Evolutionary conservation across 2,329 filamentous ascomycete species (phyloP).

Genomic region (Eutypella sp.): DNA sequence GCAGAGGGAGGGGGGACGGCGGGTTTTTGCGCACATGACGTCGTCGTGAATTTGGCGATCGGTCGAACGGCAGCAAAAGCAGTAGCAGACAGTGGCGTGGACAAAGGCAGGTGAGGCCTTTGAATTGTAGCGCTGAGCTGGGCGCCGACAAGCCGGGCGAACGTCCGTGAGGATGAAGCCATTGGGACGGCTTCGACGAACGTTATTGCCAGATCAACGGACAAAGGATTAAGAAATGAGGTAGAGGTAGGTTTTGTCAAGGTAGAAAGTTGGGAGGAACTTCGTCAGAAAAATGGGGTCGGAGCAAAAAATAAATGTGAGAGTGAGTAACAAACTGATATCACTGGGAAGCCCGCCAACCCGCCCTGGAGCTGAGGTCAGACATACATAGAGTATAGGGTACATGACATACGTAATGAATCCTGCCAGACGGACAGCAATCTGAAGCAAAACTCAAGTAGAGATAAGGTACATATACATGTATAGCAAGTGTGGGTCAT

Average conservation of each 20-base stretch:
- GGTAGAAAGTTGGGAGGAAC: too few relatives aligned
- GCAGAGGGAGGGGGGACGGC: slow-evolving; percentile 20
- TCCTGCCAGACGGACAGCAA: too few relatives aligned
- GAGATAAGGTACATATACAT: too few relatives aligned
- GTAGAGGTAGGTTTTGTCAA: not conserved
- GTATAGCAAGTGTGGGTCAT: too few relatives aligned
- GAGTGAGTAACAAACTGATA: too few relatives aligned
- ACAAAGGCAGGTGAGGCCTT: slow-evolving; percentile 15
- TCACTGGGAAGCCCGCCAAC: too few relatives aligned
- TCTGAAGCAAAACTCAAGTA: too few relatives aligned
- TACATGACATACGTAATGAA: too few relatives aligned
- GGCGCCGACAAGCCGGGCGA: slow-evolving; percentile 28
- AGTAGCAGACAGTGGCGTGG: slow-evolving; percentile 21
- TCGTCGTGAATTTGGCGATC: slow-evolving; percentile 21
- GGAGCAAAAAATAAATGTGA: too few relatives aligned
- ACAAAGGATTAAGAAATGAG: slow-evolving; percentile 5
- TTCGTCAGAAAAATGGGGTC: slow-evolving; percentile 3
- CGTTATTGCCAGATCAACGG: slow-evolving; percentile 9
- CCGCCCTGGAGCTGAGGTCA: too few relatives aligned
- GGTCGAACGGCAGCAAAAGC: slow-evolving; percentile 20
- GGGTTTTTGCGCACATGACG: slow-evolving; percentile 23
- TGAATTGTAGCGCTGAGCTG: slow-evolving; percentile 20
- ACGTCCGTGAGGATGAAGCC: slow-evolving; percentile 42
- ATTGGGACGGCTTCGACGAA: slow-evolving; percentile 29
- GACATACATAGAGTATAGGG: too few relatives aligned